Evolutionary conservation across 179 eudicot species (phyloP).

Genomic region (Carnegiea gigantea): DNA sequence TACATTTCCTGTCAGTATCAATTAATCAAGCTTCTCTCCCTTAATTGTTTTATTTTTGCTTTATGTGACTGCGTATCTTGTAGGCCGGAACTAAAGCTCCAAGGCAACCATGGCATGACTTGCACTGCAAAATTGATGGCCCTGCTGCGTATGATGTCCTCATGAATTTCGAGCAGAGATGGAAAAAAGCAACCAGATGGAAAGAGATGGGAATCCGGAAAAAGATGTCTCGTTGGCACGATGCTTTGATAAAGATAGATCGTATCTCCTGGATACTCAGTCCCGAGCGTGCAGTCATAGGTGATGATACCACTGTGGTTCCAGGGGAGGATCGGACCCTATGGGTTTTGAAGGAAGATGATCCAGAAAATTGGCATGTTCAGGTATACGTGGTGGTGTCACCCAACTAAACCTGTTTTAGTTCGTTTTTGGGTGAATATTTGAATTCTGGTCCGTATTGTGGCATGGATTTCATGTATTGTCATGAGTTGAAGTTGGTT

Average conservation of each 20-base stretch:
- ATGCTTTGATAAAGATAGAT: conserved; percentile 80
- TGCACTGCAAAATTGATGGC: conserved; percentile 87
- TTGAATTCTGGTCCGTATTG: not conserved
- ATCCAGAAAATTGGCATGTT: conserved; percentile 89
- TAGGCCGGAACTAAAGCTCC: conserved; percentile 89
- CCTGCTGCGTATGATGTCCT: conserved; percentile 98
- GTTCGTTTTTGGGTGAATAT: not conserved
- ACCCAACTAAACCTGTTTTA: not conserved
- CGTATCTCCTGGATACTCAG: conserved; percentile 97
- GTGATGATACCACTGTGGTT: conserved; percentile 37
- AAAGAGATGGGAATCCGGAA: conserved; percentile 72
- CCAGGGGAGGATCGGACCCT: conserved; percentile 65
- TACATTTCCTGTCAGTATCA: conserved; percentile 67
- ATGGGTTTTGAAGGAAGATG: conserved; percentile 61
- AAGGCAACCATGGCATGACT: conserved; percentile 97
- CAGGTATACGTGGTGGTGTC: conserved; percentile 50
- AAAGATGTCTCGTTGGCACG: conserved; percentile 71
- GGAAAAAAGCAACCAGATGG: conserved; percentile 88
- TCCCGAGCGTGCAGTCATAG: conserved; percentile 41
- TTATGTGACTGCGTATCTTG: not conserved
- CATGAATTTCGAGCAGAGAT: conserved; percentile 88
- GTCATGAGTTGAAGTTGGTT: conserved; percentile 9
- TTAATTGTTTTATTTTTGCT: not conserved
- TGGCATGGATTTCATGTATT: not conserved
- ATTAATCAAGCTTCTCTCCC: too few species aligned